Percentiles rank a stretch among this genome's conserved stretches.
Conservation (phyloP, 2,329 filamentous ascomycete species). For the Penicillium italicum region DNA sequence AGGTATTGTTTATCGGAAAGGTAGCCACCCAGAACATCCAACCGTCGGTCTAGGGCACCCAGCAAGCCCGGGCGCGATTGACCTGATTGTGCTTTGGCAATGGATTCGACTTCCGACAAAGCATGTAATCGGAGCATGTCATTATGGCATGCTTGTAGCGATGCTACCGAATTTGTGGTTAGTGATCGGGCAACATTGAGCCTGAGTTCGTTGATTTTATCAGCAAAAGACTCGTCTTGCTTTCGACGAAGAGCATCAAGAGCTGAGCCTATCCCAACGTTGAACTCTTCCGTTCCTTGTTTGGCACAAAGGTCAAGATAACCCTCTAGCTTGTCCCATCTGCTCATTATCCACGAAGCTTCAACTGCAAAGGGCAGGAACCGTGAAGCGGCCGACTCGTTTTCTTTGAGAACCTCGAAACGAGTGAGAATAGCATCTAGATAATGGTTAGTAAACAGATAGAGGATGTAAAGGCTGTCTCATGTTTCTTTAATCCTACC, state of each 20-base stretch:
- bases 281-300: slow-evolving; percentile 63
- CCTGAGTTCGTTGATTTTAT: slow-evolving; percentile 62
- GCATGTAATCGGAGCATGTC: slow-evolving; percentile 82
- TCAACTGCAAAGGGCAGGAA: slow-evolving; percentile 83
- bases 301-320: slow-evolving; percentile 52
- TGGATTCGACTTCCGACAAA: slow-evolving; percentile 78
- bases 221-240: slow-evolving; percentile 51
- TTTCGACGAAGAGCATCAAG: slow-evolving; percentile 58
- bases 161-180: slow-evolving; percentile 72
- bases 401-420: slow-evolving; percentile 67
- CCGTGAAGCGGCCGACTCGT: slow-evolving; percentile 53
- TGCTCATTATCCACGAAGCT: slow-evolving; percentile 83
- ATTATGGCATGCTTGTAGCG: slow-evolving; percentile 79
- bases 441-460: neutral
- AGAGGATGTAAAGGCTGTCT: neutral
- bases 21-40: slow-evolving; percentile 86
- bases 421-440: slow-evolving; percentile 81
- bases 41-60: slow-evolving; percentile 64
- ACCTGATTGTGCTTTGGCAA: slow-evolving; percentile 52
- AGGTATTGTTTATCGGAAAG: slow-evolving; percentile 92
- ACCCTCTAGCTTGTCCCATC: slow-evolving; percentile 71
- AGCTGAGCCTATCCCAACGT: slow-evolving; percentile 70
- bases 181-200: slow-evolving; percentile 69
- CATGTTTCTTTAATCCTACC: slow-evolving; percentile 49
- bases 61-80: slow-evolving; percentile 36